Conservation (phyloP, 176 grass and related monocot genomes). For the Tillandsia leiboldiana region DNA sequence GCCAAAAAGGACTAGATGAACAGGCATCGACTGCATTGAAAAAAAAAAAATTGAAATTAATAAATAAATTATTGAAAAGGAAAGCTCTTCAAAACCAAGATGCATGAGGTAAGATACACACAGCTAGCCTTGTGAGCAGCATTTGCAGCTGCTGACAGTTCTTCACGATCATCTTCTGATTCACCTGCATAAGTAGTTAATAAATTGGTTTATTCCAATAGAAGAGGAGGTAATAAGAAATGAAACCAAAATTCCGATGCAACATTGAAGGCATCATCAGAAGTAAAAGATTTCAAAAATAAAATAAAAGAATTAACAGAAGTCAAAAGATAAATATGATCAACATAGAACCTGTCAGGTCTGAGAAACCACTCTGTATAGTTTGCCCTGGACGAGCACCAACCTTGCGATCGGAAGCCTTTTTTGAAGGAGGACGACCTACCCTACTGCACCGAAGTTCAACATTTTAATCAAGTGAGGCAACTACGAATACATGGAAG, state of each 20-base stretch:
- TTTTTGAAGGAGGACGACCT: slow-evolving; percentile 49
- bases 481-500: neutral
- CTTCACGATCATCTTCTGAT: slow-evolving; percentile 64
- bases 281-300: neutral
- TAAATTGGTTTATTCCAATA: slow-evolving; percentile 4
- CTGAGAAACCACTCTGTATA: slow-evolving; percentile 28
- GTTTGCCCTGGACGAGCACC: slow-evolving; percentile 32
- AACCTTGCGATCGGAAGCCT: slow-evolving; percentile 55
- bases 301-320: neutral
- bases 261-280: neutral
- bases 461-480: slow-evolving; percentile 1
- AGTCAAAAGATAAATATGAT: slow-evolving; percentile 18
- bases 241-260: no score
- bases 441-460: slow-evolving; percentile 41
- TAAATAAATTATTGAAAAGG: slow-evolving; percentile 5
- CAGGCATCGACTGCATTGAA: slow-evolving; percentile 47
- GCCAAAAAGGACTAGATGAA: slow-evolving; percentile 57
- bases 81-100: slow-evolving; percentile 4
- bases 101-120: slow-evolving; percentile 25
- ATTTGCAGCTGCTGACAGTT: slow-evolving; percentile 68
- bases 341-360: slow-evolving; percentile 37
- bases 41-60: slow-evolving; percentile 18
- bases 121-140: slow-evolving; percentile 59
- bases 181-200: slow-evolving; percentile 46
- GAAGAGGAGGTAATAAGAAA: neutral